A percentile compares a stretch with the other conserved stretches of the same genome.
Evolutionary conservation across 768 basidiomycete species (phyloP).

Genomic region (Tricholoma saponaceum): DNA sequence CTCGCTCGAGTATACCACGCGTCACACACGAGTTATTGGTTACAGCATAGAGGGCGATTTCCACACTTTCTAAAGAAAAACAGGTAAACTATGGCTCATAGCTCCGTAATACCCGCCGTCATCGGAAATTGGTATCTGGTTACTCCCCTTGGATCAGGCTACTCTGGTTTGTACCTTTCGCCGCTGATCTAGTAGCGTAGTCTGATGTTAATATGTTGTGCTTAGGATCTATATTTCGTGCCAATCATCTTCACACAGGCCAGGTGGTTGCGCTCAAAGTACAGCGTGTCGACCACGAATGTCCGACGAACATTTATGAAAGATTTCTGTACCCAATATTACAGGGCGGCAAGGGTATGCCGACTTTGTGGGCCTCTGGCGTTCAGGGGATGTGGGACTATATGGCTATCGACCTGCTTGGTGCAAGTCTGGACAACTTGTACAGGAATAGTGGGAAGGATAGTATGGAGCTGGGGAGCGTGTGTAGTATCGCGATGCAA

Average conservation of each 20-base stretch:
- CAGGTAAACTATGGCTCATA: slow-evolving; percentile 5
- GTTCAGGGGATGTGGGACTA: slow-evolving; percentile 59
- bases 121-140: slow-evolving; percentile 62
- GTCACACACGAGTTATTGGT: background rate
- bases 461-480: slow-evolving; percentile 65
- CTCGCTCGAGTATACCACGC: background rate
- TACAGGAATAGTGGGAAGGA: slow-evolving; percentile 43
- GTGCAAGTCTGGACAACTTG: slow-evolving; percentile 62
- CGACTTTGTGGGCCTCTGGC: slow-evolving; percentile 62
- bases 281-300: slow-evolving; percentile 65
- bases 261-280: slow-evolving; percentile 72
- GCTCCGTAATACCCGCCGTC: slow-evolving; percentile 17
- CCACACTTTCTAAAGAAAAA: background rate
- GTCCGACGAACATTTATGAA: slow-evolving; percentile 74
- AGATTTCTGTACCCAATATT: slow-evolving; percentile 63
- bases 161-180: slow-evolving; percentile 48
- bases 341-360: slow-evolving; percentile 73
- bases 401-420: slow-evolving; percentile 75
- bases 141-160: slow-evolving; percentile 64
- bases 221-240: slow-evolving; percentile 67
- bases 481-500: slow-evolving; percentile 75
- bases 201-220: background rate
- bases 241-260: slow-evolving; percentile 50
- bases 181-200: background rate
- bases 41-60: background rate